Evolutionary conservation across 78 protist genomes (phyloP), one percentile per base, ranked within the genome.

Genomic region (Speleostelium caveatum): DNA sequence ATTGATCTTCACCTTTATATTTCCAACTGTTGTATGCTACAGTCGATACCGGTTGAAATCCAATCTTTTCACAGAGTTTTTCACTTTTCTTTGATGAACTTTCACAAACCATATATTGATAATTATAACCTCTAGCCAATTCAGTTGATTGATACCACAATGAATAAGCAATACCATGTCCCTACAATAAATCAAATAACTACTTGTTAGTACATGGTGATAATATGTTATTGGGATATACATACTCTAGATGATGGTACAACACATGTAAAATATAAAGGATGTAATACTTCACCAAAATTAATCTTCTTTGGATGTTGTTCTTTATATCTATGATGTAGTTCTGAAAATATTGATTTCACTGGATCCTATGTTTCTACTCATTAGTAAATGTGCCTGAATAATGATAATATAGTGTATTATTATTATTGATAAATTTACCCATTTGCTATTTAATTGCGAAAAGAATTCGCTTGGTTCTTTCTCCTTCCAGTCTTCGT

Each of bases 221-320:
- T n/a, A n/a, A n/a, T n/a, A n/a, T n/a, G n/a, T n/a, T n/a, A n/a
- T n/a, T n/a, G n/a, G n/a, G n/a, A n/a, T n/a, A n/a, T n/a, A 63
- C 71, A 60, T n/a, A n/a, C n/a, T 39, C 74, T 35, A 38, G 24
- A 12, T 10, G 28, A n/a, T 24, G 74, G 74, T 10, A 41, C 58
- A 10, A 67, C 74, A 49, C 74, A 39, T 10, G 74, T 67, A 24
- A 67, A 67, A 41, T 67, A 67, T 5, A 67, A 16, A 24, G 74
- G 22, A 67, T 67, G 74, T 22, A 67, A 19, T 10, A 67, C 35
- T 26, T 67, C 74, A 1, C 74, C 74, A 41, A 41, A 67, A 22
- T 49, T 67, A 26, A 67, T 67, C 3, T 42, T 41, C 17, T 67
- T 67, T 39, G 58, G 58, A 41, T 67, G 74, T 67, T 35, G 39